A percentile compares a stretch with the other conserved stretches of the same genome.
Evolutionary conservation across 805 yeast species (phyloP).

Genomic region (Wickerhamomyces strasburgensis): DNA sequence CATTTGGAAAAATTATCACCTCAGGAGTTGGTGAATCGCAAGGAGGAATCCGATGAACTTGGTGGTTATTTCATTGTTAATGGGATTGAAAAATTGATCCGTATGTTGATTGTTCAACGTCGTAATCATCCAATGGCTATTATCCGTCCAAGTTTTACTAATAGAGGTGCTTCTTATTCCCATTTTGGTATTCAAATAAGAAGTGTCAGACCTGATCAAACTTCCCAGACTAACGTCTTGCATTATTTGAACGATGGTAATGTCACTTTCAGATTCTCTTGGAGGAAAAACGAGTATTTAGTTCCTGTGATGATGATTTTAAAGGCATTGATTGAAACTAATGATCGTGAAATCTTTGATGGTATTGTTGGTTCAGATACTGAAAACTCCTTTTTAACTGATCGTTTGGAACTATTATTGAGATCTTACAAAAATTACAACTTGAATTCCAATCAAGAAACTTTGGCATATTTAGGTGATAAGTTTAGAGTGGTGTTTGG

Average conservation of each 20-base stretch:
- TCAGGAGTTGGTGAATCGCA: conserved; percentile 63
- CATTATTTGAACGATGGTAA: conserved; percentile 95
- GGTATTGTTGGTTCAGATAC: conserved; percentile 90
- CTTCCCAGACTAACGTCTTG: conserved; percentile 95
- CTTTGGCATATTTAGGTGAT: conserved; percentile 92
- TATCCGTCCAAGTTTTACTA: conserved; percentile 88
- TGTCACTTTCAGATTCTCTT: conserved; percentile 92
- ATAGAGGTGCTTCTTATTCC: conserved; percentile 89
- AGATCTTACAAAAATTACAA: conserved; percentile 82
- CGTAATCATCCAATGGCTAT: conserved; percentile 98
- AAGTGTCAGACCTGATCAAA: conserved; percentile 93
- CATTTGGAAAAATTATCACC: conserved; percentile 85
- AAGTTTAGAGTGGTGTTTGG: conserved; percentile 92
- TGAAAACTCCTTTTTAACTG: conserved; percentile 88
- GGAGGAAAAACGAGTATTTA: conserved; percentile 94
- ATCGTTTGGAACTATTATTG: conserved; percentile 90
- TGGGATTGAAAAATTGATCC: conserved; percentile 93
- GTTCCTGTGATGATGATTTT: conserved; percentile 91
- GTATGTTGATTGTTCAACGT: conserved; percentile 97
- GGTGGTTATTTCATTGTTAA: conserved; percentile 94
- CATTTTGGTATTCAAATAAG: conserved; percentile 91
- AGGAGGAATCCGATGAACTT: conserved; percentile 91
- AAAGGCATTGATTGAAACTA: conserved; percentile 85
- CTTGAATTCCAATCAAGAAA: conserved; percentile 75
- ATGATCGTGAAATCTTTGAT: conserved; percentile 92